Evolutionary conservation across 345 rosid genomes (phyloP), one percentile per base, ranked within the genome.

Genomic region (Rhodamnia argentea): DNA sequence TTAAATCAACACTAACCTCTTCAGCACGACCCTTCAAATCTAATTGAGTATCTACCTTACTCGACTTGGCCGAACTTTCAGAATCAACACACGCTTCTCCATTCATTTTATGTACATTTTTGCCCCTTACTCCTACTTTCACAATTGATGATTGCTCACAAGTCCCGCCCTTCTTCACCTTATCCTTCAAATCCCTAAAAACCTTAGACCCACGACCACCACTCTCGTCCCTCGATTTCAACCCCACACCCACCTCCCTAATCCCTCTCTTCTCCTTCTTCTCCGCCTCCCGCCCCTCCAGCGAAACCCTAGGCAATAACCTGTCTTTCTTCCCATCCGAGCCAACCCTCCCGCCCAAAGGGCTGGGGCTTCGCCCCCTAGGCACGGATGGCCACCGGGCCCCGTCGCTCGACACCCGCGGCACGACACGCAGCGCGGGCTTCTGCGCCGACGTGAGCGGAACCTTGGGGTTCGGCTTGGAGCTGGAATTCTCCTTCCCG

Each of bases 281-380:
- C 64, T 83, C 75, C 76, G 52, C 84, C 83, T 85, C 82, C 27
- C 52, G 59, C 90, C 85, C 87, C 85, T 89, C 93, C 82, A 84
- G 90, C 64, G 89, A 59, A 88, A 85, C 91, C 92, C 90, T 90
- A 84, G 93, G 40, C 11, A 82, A 89, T 82, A 84, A 92, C 86
- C 89, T 91, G 18, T 83, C 92, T 85, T 86, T 91, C 85, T 87
- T 93, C 90, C 91, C 96, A 13, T 91, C 90, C 83, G 90, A 92
- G 70, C 87, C 94, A 85, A 90, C 90, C 83, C 93, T 86, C 52
- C 94, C 92, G 74, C 94, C 97, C 84, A 97, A 96, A 2, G 99
- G 99, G 82, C 98, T 94, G 82, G 93, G 89, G 84, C 95, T 93
- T 92, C 98, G 93, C 91, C 98, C 98, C 95, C 98, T 93, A 8